These are phyloP conservation scores for Arthroderma sp. DNA, from an alignment of 2,329 filamentous ascomycete species.

Conservation along the genomic window DNA sequence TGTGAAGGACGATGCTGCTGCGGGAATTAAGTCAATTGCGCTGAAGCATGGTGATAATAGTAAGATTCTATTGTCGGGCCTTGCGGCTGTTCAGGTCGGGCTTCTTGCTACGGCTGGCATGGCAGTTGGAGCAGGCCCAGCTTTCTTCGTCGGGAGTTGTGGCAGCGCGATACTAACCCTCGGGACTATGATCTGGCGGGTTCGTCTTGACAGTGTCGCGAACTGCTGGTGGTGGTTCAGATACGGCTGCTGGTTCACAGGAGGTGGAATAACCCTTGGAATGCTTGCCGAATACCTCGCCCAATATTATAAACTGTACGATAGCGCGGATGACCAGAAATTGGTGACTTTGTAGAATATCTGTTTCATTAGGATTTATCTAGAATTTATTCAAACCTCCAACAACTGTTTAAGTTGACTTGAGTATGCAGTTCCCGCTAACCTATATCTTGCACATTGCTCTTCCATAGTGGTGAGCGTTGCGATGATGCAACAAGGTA, in stretches of 20 bases:
- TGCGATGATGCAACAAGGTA: no score
- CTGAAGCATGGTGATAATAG: conserved; percentile 36
- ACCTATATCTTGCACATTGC: no score
- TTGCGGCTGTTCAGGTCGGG: conserved; percentile 30
- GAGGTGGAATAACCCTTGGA: conserved; percentile 44
- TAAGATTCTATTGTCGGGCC: conserved; percentile 29
- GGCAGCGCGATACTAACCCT: conserved; percentile 43
- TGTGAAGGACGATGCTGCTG: conserved; percentile 37
- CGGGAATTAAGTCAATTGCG: conserved; percentile 40
- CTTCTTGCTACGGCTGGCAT: conserved; percentile 32
- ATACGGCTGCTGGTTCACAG: conserved; percentile 49
- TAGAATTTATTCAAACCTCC: background rate
- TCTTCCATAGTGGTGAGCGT: no score
- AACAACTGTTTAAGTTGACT: background rate
- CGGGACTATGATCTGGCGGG: conserved; percentile 46
- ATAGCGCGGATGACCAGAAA: no score
- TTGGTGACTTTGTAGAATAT: background rate
- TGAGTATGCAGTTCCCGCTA: no score
- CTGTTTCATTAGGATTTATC: background rate
- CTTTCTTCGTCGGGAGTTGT: conserved; percentile 46
- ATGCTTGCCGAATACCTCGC: conserved; percentile 40
- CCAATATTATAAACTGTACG: no score
- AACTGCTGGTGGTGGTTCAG: conserved; percentile 55
- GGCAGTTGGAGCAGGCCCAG: conserved; percentile 41
- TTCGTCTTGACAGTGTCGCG: conserved; percentile 42